Evolutionary conservation across 2,329 filamentous ascomycete genomes (phyloP), one percentile per base, ranked within the genome.

Genomic region (Ascochyta rabiei): DNA sequence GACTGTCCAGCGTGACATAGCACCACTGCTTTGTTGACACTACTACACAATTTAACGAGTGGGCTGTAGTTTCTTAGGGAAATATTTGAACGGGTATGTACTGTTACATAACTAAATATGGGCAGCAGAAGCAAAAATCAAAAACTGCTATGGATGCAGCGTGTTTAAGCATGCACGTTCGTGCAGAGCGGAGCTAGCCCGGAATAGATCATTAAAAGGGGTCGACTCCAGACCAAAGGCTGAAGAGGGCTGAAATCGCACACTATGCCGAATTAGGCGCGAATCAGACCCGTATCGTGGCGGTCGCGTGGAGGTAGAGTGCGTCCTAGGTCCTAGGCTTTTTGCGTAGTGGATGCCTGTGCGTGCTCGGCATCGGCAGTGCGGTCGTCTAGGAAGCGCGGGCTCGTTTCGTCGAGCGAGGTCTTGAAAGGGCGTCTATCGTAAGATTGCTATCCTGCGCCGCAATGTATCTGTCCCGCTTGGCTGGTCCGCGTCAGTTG

Each of bases 201-300:
- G 9, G 35, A 19, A 39, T 39, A 39, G 16, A 23, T 12, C 19
- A 41, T 9, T 2, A 43, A 50, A 50, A 44, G 48, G 31, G 48
- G 48, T 44, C 19, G 31, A 44, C 40, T 50, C 33, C 31, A 43
- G 38, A 37, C 24, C 43, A 43, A 43, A 39, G 39, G 39, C 37
- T 16, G 16, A 33, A 38, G 39, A 24, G n/a, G 39, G 48, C 48
- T 10, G 33, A 23, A 44, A 30, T 50, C 31, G 48, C 9, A 39
- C 48, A 21, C 46, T 49, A 49, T 18, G n/a, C 23, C 38, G 8
- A 19, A 49, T 34, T 34, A n/a, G 10, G 38, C 46, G n/a, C 28
- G 46, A 42, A 42, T 26, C 0, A 30, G 30, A 40, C 48, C 39
- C 40, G 40, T 24, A 18, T 49, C 46, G 53, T 30, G 39, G 31